Percentiles rank a stretch among this genome's conserved stretches.
These are phyloP conservation scores for Pelargonium australe DNA, from an alignment of 441 rosid species.

Conservation along the genomic window DNA sequence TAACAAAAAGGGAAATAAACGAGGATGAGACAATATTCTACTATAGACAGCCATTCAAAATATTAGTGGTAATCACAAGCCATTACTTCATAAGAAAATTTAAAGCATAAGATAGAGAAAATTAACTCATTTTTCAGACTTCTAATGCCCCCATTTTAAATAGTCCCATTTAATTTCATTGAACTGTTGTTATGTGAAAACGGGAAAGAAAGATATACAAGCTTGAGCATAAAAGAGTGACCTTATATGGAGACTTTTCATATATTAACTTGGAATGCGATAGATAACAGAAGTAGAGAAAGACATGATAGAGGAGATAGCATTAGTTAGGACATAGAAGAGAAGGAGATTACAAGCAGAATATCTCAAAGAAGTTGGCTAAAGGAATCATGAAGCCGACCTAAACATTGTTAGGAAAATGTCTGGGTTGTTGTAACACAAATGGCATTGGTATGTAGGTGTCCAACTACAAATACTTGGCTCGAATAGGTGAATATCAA, in stretches of 20 bases:
- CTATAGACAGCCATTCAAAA: background rate
- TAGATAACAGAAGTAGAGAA: too few relatives aligned
- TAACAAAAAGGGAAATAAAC: background rate
- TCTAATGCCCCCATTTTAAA: background rate
- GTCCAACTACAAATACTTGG: constrained; percentile 2
- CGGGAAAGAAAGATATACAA: background rate
- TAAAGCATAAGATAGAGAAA: background rate
- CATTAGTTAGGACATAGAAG: too few relatives aligned
- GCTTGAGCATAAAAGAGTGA: constrained; percentile 8
- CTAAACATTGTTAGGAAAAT: background rate
- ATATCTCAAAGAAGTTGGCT: too few relatives aligned
- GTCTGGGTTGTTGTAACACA: too few relatives aligned
- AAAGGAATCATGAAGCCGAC: too few relatives aligned
- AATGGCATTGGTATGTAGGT: background rate
- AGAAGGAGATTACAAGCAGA: too few relatives aligned
- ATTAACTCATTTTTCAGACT: background rate
- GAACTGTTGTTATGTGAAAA: constrained; percentile 3
- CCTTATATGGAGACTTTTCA: too few relatives aligned
- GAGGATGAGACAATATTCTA: background rate
- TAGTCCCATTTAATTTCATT: background rate
- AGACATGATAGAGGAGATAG: too few relatives aligned
- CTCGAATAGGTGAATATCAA: constrained; percentile 5
- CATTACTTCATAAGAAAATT: background rate
- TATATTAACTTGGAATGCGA: too few relatives aligned
- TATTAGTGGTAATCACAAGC: background rate